Evolutionary conservation across 169 alveolate species (phyloP), one percentile per base, ranked within the genome.

Genomic region (Eimeria sp.): DNA sequence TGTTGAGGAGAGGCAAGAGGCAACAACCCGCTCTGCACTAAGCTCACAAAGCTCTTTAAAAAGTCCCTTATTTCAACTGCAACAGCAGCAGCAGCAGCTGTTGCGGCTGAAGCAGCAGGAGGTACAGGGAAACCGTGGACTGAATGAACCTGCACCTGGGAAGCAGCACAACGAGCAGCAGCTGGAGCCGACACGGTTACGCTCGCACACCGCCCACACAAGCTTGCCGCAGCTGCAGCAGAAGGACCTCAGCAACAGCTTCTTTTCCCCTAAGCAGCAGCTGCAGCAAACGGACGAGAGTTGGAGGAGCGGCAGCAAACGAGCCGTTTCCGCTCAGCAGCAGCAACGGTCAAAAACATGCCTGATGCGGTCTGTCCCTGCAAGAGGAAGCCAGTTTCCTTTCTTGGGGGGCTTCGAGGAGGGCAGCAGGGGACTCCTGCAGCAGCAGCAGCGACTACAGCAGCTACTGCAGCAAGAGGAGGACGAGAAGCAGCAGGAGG

Each of bases 141-240:
- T 2, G 6, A 34, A 13, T 6, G 84, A 6, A 16, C 5, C 49
- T 16, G 70, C 70, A 2, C 1, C 49, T 6, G 47, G 49, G 20
- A 54, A 54, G 63, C 87, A 30, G 87, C 57, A 34, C 0, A 34
- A 34, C 40, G 40, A 34, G 61, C 61, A n/a, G 61, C 63, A 5
- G 65, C 87, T 43, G 87, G 6, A 9, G 40, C 30, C 9, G 27
- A 45, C 40, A 4, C 67, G 90, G 20, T 73, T n/a, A 10, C 72
- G 90, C 14, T 40, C 90, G 11, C 67, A 54, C 73, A 82, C 90
- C 49, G 72, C 72, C 9, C 67, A 82, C 72, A 82, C n/a, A 40
- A 1, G 54, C 72, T 43, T 10, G 5, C 49, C 25, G 73, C 45
- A 10, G 49, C 57, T 82, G 90, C 72, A 54, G 73, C 49, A 47